These are phyloP conservation scores for Colletotrichum ledebouriae DNA, from an alignment of 2,329 filamentous ascomycete genomes.

Conservation along the genomic window DNA sequence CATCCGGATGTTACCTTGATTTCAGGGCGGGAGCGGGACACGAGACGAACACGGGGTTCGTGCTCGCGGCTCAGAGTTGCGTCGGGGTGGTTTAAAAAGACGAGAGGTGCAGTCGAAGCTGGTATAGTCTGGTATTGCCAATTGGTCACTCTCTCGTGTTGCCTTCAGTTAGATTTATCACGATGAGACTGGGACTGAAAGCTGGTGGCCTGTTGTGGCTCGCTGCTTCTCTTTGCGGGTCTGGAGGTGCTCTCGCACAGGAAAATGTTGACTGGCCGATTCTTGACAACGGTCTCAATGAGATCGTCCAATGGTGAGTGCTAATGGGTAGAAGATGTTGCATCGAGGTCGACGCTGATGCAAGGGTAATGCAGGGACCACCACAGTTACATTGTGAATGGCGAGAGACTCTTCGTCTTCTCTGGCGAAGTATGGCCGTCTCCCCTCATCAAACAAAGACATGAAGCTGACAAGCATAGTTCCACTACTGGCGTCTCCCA, in stretches of 20 bases:
- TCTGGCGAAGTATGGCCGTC: slow-evolving; percentile 53
- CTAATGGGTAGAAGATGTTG: neutral
- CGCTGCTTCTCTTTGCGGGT: slow-evolving; percentile 33
- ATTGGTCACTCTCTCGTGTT: slow-evolving; percentile 20
- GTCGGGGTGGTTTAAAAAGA: slow-evolving; percentile 12
- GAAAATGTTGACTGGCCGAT: slow-evolving; percentile 45
- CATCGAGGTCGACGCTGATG: neutral
- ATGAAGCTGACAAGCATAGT: slow-evolving; percentile 46
- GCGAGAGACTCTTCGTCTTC: slow-evolving; percentile 57
- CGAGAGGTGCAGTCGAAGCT: slow-evolving; percentile 6
- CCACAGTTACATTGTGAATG: slow-evolving; percentile 57
- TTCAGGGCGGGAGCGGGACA: neutral
- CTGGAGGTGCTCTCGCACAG: slow-evolving; percentile 23
- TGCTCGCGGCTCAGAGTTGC: neutral
- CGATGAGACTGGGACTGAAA: slow-evolving; percentile 37
- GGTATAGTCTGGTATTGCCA: slow-evolving; percentile 12
- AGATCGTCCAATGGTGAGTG: slow-evolving; percentile 51
- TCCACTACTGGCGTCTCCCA: slow-evolving; percentile 58
- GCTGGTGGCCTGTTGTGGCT: slow-evolving; percentile 36
- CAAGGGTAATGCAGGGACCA: slow-evolving; percentile 52
- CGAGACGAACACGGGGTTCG: slow-evolving; percentile 1
- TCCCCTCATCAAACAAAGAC: neutral
- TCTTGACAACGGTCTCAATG: slow-evolving; percentile 50
- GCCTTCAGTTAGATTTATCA: slow-evolving; percentile 9
- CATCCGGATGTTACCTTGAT: slow-evolving; percentile 34